These are phyloP conservation scores for Lepidium aucheri DNA, from an alignment of 345 rosid genomes.

Conservation along the genomic window DNA sequence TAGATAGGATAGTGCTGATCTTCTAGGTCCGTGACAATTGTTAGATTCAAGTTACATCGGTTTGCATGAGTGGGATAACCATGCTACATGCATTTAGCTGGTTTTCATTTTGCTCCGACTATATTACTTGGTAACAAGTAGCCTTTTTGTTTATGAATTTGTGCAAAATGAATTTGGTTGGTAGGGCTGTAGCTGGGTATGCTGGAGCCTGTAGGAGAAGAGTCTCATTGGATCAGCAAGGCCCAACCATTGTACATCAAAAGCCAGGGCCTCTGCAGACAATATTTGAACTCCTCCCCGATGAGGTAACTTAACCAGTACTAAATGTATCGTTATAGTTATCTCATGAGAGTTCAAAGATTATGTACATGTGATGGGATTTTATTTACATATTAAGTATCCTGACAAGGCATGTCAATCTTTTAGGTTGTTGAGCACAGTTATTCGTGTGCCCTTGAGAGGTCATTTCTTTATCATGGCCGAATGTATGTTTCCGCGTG, in stretches of 20 bases:
- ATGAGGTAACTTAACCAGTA: slow-evolving; percentile 51
- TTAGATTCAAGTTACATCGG: neutral
- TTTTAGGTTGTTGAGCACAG: slow-evolving; percentile 80
- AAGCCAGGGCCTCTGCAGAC: slow-evolving; percentile 96
- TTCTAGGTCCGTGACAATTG: neutral
- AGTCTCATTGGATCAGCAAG: slow-evolving; percentile 59
- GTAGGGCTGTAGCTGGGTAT: slow-evolving; percentile 60
- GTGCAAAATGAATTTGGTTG: slow-evolving; percentile 11
- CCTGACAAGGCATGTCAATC: slow-evolving; percentile 8
- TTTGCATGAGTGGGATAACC: neutral
- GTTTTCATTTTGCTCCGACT: neutral
- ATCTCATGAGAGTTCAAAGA: neutral
- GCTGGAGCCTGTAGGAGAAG: slow-evolving; percentile 74
- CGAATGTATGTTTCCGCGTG: slow-evolving; percentile 98
- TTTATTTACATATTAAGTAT: neutral
- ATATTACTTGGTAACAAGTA: neutral
- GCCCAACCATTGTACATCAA: slow-evolving; percentile 91
- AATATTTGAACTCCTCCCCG: slow-evolving; percentile 79
- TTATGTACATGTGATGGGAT: neutral
- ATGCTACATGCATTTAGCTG: slow-evolving; percentile 1
- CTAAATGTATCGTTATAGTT: neutral
- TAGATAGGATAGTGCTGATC: neutral
- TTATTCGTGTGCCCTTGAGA: slow-evolving; percentile 94
- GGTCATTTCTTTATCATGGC: slow-evolving; percentile 97
- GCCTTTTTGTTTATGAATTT: neutral